phyloP scores from a whole-genome alignment of 1,284 basidiomycete species.

The Neolentinus lepideus region DNA sequence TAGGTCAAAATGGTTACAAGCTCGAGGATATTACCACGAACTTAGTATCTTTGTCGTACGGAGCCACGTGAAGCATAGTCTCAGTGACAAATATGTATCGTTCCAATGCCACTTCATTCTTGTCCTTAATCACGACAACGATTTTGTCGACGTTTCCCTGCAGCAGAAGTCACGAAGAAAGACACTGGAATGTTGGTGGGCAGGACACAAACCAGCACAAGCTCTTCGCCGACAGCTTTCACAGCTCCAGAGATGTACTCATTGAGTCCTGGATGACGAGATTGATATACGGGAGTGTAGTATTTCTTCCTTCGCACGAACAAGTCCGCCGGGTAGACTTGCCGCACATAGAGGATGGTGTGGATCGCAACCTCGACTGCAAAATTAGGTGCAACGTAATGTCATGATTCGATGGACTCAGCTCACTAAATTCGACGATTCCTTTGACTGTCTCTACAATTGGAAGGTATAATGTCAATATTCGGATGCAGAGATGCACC shows the following conservation, averaged over 20 bases:
- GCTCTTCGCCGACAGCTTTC: conserved; percentile 69
- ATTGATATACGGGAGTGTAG: conserved; percentile 85
- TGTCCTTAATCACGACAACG: conserved; percentile 74
- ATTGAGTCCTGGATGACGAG: conserved; percentile 81
- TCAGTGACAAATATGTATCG: conserved; percentile 78
- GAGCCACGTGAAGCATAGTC: conserved; percentile 62
- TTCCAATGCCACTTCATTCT: conserved; percentile 67
- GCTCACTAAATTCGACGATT: conserved; percentile 60
- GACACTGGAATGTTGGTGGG: conserved; percentile 1
- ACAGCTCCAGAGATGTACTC: conserved; percentile 83
- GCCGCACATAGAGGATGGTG: conserved; percentile 84
- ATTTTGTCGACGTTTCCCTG: conserved; percentile 72
- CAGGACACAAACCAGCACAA: conserved; percentile 45
- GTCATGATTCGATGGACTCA: conserved; percentile 4
- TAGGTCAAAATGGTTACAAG: not conserved
- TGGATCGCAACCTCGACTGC: conserved; percentile 91
- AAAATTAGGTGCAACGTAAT: not conserved
- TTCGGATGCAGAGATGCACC: not conserved
- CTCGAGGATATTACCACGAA: conserved; percentile 17
- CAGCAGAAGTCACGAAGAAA: conserved; percentile 7
- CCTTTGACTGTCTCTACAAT: conserved; percentile 49
- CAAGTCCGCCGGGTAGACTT: conserved; percentile 83
- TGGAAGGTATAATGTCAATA: conserved; percentile 1
- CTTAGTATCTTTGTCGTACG: conserved; percentile 59
- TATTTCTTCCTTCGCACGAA: conserved; percentile 87